Percentiles rank a stretch among this genome's conserved stretches.
Conservation (phyloP, 2,329 filamentous ascomycete species). For the Nemania sp. region DNA sequence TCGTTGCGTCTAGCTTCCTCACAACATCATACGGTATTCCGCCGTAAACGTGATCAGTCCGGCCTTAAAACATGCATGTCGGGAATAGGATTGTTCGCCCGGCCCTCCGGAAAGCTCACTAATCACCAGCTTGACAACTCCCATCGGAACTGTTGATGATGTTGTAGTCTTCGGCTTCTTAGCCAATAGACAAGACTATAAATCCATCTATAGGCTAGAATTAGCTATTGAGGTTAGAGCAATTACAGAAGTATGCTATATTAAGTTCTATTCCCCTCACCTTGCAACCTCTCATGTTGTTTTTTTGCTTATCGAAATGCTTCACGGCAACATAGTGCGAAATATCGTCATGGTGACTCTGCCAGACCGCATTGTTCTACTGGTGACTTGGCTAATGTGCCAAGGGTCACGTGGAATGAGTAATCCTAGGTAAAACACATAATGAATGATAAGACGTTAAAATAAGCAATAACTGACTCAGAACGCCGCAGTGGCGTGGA, state of each 20-base stretch:
- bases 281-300: background rate
- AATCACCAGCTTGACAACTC: constrained; percentile 61
- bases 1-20: constrained; percentile 49
- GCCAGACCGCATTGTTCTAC: constrained; percentile 42
- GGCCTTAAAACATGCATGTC: constrained; percentile 42
- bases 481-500: constrained; percentile 30
- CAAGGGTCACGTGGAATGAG: constrained; percentile 44
- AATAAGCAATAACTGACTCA: background rate
- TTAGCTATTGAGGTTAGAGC: constrained; percentile 67
- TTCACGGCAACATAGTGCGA: constrained; percentile 39
- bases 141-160: constrained; percentile 64
- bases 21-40: constrained; percentile 55
- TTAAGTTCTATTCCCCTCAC: background rate
- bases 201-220: constrained; percentile 67
- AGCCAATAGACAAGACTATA: constrained; percentile 66
- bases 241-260: constrained; percentile 57
- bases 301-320: constrained; percentile 27
- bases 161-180: constrained; percentile 66
- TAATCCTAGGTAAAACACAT: too few relatives aligned
- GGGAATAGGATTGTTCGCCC: constrained; percentile 27
- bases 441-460: too few relatives aligned
- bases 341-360: constrained; percentile 44
- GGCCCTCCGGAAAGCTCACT: constrained; percentile 19
- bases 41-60: constrained; percentile 44
- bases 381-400: constrained; percentile 45